These are phyloP conservation scores for Jacaranda copaia DNA, from an alignment of 257 asterid species.

Conservation along the genomic window DNA sequence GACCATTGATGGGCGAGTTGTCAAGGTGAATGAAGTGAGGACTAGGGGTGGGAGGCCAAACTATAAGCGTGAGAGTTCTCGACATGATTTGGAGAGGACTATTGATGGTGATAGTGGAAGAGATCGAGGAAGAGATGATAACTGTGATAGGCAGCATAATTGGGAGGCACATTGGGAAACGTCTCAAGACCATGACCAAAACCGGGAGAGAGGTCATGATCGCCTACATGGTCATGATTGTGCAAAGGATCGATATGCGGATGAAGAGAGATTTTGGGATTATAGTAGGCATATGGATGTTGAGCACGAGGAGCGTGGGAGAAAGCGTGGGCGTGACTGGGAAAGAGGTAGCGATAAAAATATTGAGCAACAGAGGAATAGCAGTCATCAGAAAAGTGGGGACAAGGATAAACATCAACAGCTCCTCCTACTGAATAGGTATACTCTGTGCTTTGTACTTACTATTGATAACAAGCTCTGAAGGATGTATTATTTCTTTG, in stretches of 20 bases:
- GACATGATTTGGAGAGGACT: constrained; percentile 61
- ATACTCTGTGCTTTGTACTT: constrained; percentile 18
- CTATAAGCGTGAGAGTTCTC: constrained; percentile 58
- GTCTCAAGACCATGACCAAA: constrained; percentile 56
- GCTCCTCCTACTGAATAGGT: constrained; percentile 56
- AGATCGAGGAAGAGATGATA: constrained; percentile 58
- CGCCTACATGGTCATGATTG: constrained; percentile 53
- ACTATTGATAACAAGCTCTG: constrained; percentile 17
- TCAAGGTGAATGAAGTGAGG: constrained; percentile 79
- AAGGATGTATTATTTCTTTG: background rate
- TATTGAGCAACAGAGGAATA: constrained; percentile 59
- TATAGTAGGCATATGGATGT: constrained; percentile 48
- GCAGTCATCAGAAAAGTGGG: constrained; percentile 49
- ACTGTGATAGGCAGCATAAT: constrained; percentile 51
- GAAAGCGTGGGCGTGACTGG: constrained; percentile 61
- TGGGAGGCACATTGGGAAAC: constrained; percentile 60
- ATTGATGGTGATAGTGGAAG: constrained; percentile 55
- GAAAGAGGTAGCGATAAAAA: constrained; percentile 58
- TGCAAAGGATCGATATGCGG: constrained; percentile 52
- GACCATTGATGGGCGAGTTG: constrained; percentile 75
- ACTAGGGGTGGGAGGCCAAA: constrained; percentile 67
- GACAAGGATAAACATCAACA: constrained; percentile 56
- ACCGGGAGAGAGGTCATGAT: constrained; percentile 59
- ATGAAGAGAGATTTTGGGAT: constrained; percentile 56
- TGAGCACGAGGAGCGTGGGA: constrained; percentile 54